Percentiles rank a stretch among this genome's conserved stretches.
Evolutionary conservation across 73 alveolate genomes (phyloP).

Genomic region (Breviolum minutum): DNA sequence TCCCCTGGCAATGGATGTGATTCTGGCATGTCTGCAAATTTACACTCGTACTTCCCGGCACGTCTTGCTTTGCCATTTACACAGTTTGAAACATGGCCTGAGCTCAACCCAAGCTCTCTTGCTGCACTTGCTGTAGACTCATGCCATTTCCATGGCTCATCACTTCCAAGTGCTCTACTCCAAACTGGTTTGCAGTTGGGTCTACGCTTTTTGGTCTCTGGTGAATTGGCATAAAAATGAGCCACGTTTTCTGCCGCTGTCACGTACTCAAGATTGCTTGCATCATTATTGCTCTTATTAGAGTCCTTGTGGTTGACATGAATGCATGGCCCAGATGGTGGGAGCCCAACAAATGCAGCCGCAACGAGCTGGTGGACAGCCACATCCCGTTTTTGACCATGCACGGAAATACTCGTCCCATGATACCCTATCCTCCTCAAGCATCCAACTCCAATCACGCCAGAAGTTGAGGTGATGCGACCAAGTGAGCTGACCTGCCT

Average conservation of each 20-base stretch:
- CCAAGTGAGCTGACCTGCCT: neutral
- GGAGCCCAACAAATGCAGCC: neutral
- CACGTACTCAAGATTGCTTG: neutral
- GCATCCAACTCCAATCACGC: neutral
- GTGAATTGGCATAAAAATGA: neutral
- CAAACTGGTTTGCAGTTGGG: neutral
- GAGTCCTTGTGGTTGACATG: constrained; percentile 4
- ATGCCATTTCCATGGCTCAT: neutral
- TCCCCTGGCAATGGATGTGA: neutral
- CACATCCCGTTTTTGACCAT: neutral
- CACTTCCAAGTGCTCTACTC: neutral
- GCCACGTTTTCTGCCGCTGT: neutral
- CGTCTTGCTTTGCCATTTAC: neutral
- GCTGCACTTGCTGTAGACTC: neutral
- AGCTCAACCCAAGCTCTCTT: neutral
- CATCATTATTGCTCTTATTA: neutral
- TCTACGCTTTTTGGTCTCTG: too few relatives aligned
- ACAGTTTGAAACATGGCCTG: neutral
- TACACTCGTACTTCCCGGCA: neutral
- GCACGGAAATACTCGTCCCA: neutral
- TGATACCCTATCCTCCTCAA: neutral
- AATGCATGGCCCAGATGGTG: too few relatives aligned
- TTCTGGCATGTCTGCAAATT: neutral
- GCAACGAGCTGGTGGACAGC: neutral
- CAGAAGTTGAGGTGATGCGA: neutral